A percentile compares a stretch with the other conserved stretches of the same genome.
phyloP scores from a whole-genome alignment of 208 protist species.

The Leishmania mexicana region DNA sequence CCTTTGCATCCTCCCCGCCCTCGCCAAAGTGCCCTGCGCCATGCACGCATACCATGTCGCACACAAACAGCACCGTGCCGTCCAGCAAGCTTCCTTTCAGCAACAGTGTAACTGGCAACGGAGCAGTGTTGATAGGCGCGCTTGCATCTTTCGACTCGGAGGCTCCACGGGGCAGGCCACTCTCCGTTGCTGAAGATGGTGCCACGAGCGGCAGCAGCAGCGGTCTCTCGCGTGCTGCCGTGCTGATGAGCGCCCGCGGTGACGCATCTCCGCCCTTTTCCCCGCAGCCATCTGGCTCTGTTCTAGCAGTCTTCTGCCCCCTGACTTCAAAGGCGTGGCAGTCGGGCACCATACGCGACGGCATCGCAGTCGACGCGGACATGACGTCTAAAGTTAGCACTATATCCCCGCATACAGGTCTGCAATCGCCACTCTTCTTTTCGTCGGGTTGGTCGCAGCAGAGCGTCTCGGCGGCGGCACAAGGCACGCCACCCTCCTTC shows the following conservation, averaged over 20 bases:
- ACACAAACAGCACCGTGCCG: not conserved
- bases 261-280: not conserved
- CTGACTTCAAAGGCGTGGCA: conserved; percentile 16
- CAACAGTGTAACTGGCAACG: conserved; percentile 4
- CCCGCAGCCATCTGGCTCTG: not conserved
- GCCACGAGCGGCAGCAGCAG: not conserved
- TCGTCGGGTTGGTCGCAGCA: conserved; percentile 3
- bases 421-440: conserved; percentile 1
- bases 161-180: not conserved
- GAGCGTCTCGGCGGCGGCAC: not conserved
- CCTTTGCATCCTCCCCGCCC: not conserved
- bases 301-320: conserved; percentile 9
- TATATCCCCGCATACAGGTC: not conserved
- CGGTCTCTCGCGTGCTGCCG: conserved; percentile 8
- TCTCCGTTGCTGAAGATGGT: not conserved
- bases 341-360: conserved; percentile 6
- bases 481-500: not conserved
- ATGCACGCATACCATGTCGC: not conserved
- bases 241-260: conserved; percentile 2
- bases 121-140: not conserved
- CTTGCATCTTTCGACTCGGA: conserved; percentile 15
- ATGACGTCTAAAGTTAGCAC: not conserved
- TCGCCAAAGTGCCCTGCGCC: not conserved
- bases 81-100: conserved; percentile 13
- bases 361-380: not conserved